Conservation (phyloP, 1,284 basidiomycete species). For the Ganoderma leucocontextum region DNA sequence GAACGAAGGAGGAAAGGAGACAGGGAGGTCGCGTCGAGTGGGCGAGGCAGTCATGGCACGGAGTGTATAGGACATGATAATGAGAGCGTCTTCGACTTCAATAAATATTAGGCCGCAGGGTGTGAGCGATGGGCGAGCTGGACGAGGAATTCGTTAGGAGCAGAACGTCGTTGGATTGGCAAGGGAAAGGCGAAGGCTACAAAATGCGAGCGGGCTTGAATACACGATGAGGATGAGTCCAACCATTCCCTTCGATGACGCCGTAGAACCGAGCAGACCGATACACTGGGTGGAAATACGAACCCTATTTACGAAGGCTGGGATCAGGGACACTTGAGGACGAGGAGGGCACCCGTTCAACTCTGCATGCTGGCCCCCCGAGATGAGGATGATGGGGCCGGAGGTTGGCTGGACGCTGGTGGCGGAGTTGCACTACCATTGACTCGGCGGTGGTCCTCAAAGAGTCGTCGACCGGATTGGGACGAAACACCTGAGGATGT, state of each 20-base stretch:
- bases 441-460: slow-evolving; percentile 67
- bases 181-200: slow-evolving; percentile 23
- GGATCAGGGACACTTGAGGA: background rate
- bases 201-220: slow-evolving; percentile 30
- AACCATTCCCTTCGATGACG: slow-evolving; percentile 24
- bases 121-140: slow-evolving; percentile 4
- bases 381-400: slow-evolving; percentile 22
- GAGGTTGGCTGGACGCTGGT: slow-evolving; percentile 9
- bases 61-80: slow-evolving; percentile 28
- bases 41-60: slow-evolving; percentile 17
- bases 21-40: background rate
- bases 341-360: background rate
- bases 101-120: slow-evolving; percentile 26
- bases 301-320: slow-evolving; percentile 7
- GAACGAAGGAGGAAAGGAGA: background rate
- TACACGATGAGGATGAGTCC: slow-evolving; percentile 28
- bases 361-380: slow-evolving; percentile 33
- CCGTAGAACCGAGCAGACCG: slow-evolving; percentile 23
- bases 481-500: slow-evolving; percentile 58
- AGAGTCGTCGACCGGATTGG: slow-evolving; percentile 72
- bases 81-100: slow-evolving; percentile 15
- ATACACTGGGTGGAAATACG: slow-evolving; percentile 24
- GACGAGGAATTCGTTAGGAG: slow-evolving; percentile 9
- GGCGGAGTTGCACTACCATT: slow-evolving; percentile 19
- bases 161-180: slow-evolving; percentile 2